These are phyloP conservation scores for Phanerochaete carnosa DNA, from an alignment of 768 basidiomycete species.

Conservation along the genomic window DNA sequence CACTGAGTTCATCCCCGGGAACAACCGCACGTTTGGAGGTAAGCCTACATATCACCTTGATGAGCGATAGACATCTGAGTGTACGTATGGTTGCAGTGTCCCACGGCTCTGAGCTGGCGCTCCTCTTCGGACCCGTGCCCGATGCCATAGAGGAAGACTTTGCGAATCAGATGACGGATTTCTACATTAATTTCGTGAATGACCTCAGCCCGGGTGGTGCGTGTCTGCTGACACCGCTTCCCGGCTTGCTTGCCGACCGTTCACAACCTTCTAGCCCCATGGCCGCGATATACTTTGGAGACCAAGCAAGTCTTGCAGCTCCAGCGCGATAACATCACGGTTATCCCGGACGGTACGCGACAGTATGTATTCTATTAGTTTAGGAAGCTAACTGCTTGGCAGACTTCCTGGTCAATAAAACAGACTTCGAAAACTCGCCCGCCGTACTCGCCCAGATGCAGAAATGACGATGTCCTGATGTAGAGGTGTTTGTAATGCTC, in stretches of 20 bases:
- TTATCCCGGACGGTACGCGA: slow-evolving; percentile 48
- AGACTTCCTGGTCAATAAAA: slow-evolving; percentile 44
- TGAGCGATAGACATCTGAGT: neutral
- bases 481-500: no score
- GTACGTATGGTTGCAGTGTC: slow-evolving; percentile 29
- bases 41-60: slow-evolving; percentile 13
- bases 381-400: neutral
- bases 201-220: slow-evolving; percentile 51
- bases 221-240: neutral
- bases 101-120: slow-evolving; percentile 42
- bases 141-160: slow-evolving; percentile 38
- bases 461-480: slow-evolving; percentile 28
- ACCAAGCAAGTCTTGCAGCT: slow-evolving; percentile 45
- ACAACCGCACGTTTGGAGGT: slow-evolving; percentile 45
- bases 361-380: neutral
- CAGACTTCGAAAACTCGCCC: slow-evolving; percentile 38
- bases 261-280: slow-evolving; percentile 36
- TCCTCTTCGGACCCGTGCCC: slow-evolving; percentile 46
- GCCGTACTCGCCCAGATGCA: slow-evolving; percentile 43
- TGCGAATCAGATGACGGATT: slow-evolving; percentile 41
- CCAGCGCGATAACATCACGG: slow-evolving; percentile 48
- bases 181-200: slow-evolving; percentile 51
- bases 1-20: slow-evolving; percentile 51
- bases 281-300: slow-evolving; percentile 40
- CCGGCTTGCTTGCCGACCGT: neutral